Evolutionary conservation across 768 basidiomycete genomes (phyloP), one percentile per base, ranked within the genome.

Genomic region (Mycena venus): DNA sequence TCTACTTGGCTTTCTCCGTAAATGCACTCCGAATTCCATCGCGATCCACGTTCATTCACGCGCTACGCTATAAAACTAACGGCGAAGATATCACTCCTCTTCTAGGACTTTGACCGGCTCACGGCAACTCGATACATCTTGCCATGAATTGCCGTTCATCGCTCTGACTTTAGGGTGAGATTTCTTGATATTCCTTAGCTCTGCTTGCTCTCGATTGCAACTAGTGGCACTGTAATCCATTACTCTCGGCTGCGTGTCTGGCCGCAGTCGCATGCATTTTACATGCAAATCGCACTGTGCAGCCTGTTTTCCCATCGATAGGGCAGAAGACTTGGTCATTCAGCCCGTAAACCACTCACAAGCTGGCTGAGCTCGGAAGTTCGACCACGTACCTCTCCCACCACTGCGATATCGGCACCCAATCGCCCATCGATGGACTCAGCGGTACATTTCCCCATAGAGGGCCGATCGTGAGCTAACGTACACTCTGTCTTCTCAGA

Each of bases 391-490:
- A 38, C 8, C 23, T 36, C 14, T 19, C 15, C 29, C 42, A 42
- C 42, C 7, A 42, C 42, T 17, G 9, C 19, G 42, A n/a, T n/a
- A n/a, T n/a, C n/a, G n/a, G n/a, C n/a, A n/a, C n/a, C 65, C 27
- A 19, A 49, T 60, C 25, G 31, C n/a, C 14, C 69, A 70, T 70
- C 69, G 69, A 70, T 70, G 64, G 56, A 34, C 60, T 63, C 38
- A 63, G 3, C 7, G 61, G 69, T 19, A 63, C 42, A 25, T 56
- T 70, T 70, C 69, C 61, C 44, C 64, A 56, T 53, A 55, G 21
- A 56, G 69, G 25, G 2, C 27, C 59, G 68, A 70, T 70, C 59
- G 47, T 61, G 47, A 61, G 61, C 62, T 63, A 53, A 44, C 69
- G 58, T 60, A 61, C 59, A 44, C 56, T 68, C 44, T 0, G 29